A percentile compares a stretch with the other conserved stretches of the same genome.
These are phyloP conservation scores for Pestalotiopsis fici DNA, from an alignment of 2,329 filamentous ascomycete species.

Conservation along the genomic window DNA sequence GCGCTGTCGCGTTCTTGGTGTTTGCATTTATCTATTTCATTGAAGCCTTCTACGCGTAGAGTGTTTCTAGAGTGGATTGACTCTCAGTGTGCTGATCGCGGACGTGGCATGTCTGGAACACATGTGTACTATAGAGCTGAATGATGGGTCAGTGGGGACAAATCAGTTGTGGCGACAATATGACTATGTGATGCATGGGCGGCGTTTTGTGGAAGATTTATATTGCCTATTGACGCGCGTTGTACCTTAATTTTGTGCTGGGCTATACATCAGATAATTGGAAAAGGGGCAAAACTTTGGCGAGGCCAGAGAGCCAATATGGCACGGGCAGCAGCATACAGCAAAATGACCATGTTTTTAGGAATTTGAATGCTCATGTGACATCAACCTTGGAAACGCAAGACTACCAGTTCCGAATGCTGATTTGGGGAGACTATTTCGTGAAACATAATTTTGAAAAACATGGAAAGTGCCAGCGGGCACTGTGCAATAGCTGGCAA, in stretches of 20 bases:
- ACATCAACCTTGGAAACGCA: no score
- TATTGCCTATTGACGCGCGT: not conserved
- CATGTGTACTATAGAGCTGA: not conserved
- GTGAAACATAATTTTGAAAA: no score
- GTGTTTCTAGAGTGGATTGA: not conserved
- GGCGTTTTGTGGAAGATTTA: not conserved
- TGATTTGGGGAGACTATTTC: no score
- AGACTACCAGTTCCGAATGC: no score
- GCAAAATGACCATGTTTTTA: not conserved
- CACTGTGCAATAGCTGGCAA: no score
- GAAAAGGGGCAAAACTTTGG: not conserved
- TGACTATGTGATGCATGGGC: slow-evolving; percentile 1
- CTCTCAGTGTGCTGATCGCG: not conserved
- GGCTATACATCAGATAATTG: not conserved
- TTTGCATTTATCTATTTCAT: slow-evolving; percentile 92
- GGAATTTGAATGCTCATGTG: not conserved
- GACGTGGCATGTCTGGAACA: not conserved
- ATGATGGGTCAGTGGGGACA: not conserved
- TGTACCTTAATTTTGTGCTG: not conserved
- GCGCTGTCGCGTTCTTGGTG: slow-evolving; percentile 83
- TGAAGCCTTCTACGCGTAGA: slow-evolving; percentile 68
- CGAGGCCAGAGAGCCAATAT: not conserved
- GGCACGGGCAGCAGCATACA: not conserved
- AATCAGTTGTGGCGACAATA: not conserved
- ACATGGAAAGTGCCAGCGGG: no score